Conservation (phyloP, 345 rosid species). For the Eucalyptus shirleyi region DNA sequence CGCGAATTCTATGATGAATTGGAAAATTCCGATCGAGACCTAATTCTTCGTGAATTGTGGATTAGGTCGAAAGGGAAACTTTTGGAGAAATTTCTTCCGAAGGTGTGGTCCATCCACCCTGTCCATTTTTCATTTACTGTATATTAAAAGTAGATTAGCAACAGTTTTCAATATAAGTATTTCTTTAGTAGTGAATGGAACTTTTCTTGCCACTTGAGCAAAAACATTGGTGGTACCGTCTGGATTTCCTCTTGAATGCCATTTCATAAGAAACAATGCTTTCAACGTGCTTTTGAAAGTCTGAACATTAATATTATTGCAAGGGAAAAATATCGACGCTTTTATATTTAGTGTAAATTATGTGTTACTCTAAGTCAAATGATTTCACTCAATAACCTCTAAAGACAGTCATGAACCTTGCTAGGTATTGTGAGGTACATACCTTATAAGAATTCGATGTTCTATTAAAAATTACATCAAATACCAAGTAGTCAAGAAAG, state of each 20-base stretch:
- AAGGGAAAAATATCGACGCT: rapidly evolving
- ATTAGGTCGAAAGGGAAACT: background rate
- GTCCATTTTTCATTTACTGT: background rate
- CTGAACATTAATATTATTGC: rapidly evolving
- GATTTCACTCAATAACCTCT: background rate
- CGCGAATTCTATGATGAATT: background rate
- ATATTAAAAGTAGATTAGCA: background rate
- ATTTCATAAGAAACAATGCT: background rate
- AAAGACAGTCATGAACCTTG: background rate
- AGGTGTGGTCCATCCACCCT: background rate
- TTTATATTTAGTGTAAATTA: background rate
- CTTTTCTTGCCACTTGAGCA: background rate
- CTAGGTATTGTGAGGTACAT: background rate
- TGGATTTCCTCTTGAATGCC: background rate
- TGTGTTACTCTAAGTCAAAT: background rate
- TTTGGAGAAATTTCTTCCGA: background rate
- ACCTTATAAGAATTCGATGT: background rate
- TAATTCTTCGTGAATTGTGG: background rate
- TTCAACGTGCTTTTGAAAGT: background rate
- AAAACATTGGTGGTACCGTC: background rate
- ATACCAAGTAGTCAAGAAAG: rapidly evolving
- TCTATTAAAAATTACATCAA: background rate
- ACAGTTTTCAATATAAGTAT: background rate
- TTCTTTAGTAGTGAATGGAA: background rate
- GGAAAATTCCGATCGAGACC: background rate